Conservation (phyloP, 371 early-diverging fungal genomes). For the Mucor mucedo region DNA sequence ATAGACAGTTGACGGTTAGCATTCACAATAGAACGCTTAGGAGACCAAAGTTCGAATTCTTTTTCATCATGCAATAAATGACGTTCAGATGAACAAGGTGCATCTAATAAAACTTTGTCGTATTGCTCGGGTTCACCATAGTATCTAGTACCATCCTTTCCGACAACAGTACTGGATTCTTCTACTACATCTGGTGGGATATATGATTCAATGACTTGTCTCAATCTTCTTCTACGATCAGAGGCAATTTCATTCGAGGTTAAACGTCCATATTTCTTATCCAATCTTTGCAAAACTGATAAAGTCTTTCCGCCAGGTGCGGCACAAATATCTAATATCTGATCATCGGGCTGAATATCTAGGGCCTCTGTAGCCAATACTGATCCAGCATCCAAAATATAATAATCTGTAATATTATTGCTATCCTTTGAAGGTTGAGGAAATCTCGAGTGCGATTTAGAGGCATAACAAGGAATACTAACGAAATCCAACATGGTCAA, state of each 20-base stretch:
- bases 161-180: conserved; percentile 53
- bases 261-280: conserved; percentile 43
- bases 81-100: conserved; percentile 82
- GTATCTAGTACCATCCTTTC: conserved; percentile 61
- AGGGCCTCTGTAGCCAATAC: conserved; percentile 68
- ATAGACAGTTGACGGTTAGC: conserved; percentile 63
- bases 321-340: conserved; percentile 83
- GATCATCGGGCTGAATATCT: conserved; percentile 65
- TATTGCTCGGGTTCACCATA: conserved; percentile 55
- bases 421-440: conserved; percentile 47
- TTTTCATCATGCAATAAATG: conserved; percentile 62
- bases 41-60: conserved; percentile 60
- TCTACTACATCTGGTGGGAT: conserved; percentile 49
- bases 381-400: conserved; percentile 73
- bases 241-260: conserved; percentile 61
- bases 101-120: conserved; percentile 74
- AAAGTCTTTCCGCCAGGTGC: conserved; percentile 79
- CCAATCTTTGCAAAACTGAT: conserved; percentile 57
- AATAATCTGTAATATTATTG: conserved; percentile 48
- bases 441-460: conserved; percentile 36
- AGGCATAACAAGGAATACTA: conserved; percentile 46
- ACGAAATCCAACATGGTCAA: conserved; percentile 41
- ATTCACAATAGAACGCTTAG: conserved; percentile 54
- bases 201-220: conserved; percentile 64
- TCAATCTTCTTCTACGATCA: conserved; percentile 59